phyloP scores from a whole-genome alignment of 2,329 filamentous ascomycete genomes.

The Diaporthe ampelina region DNA sequence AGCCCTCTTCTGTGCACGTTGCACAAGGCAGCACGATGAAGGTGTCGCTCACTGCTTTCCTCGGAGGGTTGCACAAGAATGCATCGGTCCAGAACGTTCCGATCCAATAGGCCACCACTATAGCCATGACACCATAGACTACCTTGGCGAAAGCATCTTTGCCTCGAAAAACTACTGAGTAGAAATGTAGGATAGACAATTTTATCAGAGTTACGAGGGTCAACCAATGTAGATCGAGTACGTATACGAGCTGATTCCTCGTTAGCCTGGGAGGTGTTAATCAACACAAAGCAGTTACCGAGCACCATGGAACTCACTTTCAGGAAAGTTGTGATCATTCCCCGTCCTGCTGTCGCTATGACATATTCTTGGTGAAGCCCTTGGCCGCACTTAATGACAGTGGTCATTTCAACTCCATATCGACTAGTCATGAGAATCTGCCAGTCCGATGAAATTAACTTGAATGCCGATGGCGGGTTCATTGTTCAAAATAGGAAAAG shows the following conservation, averaged over 20 bases:
- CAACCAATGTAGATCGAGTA: conserved; percentile 27
- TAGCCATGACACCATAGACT: background rate
- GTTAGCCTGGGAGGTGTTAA: background rate
- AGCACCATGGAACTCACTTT: background rate
- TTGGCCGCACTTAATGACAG: conserved; percentile 14
- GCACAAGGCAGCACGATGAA: background rate
- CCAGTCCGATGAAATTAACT: background rate
- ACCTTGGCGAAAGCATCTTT: background rate
- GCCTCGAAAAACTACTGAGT: background rate
- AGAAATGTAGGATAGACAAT: conserved; percentile 14
- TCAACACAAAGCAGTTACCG: background rate
- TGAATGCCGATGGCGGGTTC: too few species aligned
- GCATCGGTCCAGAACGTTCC: conserved; percentile 21
- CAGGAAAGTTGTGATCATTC: background rate
- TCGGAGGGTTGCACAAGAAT: conserved; percentile 12
- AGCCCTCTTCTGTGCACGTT: background rate
- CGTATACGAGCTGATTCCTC: background rate
- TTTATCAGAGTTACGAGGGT: conserved; percentile 16
- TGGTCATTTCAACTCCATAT: conserved; percentile 18
- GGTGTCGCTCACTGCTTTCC: conserved; percentile 15
- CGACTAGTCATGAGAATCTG: conserved; percentile 18
- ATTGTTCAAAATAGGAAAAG: background rate
- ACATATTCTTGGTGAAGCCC: conserved; percentile 7
- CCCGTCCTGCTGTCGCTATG: background rate
- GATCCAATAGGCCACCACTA: conserved; percentile 8